These are phyloP conservation scores for Podospora tetraspora DNA, from an alignment of 495 filamentous ascomycete species.

Conservation along the genomic window DNA sequence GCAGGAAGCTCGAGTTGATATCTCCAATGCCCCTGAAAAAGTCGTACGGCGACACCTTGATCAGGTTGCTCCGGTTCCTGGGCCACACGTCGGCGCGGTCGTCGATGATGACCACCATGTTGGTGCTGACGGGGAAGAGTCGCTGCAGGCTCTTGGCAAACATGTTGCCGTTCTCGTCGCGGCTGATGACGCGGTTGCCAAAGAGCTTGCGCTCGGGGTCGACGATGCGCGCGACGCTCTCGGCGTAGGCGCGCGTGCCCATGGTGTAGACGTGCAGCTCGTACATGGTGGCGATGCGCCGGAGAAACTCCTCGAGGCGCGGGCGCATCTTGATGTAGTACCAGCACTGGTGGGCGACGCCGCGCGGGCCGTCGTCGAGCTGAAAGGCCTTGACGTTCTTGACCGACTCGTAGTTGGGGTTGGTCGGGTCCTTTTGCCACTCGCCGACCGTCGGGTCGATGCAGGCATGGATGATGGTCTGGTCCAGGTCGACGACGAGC, in stretches of 20 bases:
- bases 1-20: slow-evolving; percentile 97
- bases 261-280: slow-evolving; percentile 99
- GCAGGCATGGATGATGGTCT: slow-evolving; percentile 97
- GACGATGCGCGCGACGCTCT: slow-evolving; percentile 86
- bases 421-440: slow-evolving; percentile 82
- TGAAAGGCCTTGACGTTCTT: slow-evolving; percentile 85
- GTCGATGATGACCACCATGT: slow-evolving; percentile 99
- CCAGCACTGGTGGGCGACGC: slow-evolving; percentile 61
- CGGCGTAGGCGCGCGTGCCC: slow-evolving; percentile 92
- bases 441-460: slow-evolving; percentile 95
- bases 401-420: slow-evolving; percentile 86
- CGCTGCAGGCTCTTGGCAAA: slow-evolving; percentile 84
- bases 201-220: slow-evolving; percentile 88
- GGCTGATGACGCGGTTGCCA: slow-evolving; percentile 87
- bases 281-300: slow-evolving; percentile 72
- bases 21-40: slow-evolving; percentile 98
- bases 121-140: slow-evolving; percentile 92
- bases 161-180: slow-evolving; percentile 92
- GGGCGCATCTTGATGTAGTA: slow-evolving; percentile 99
- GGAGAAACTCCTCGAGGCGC: slow-evolving; percentile 75
- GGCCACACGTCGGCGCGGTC: slow-evolving; percentile 97
- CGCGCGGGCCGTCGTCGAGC: slow-evolving; percentile 76
- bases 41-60: slow-evolving; percentile 92
- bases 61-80: slow-evolving; percentile 85
- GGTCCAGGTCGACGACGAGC: slow-evolving; percentile 93